Conservation (phyloP, 2,329 filamentous ascomycete genomes). For the Lojkania enalia region DNA sequence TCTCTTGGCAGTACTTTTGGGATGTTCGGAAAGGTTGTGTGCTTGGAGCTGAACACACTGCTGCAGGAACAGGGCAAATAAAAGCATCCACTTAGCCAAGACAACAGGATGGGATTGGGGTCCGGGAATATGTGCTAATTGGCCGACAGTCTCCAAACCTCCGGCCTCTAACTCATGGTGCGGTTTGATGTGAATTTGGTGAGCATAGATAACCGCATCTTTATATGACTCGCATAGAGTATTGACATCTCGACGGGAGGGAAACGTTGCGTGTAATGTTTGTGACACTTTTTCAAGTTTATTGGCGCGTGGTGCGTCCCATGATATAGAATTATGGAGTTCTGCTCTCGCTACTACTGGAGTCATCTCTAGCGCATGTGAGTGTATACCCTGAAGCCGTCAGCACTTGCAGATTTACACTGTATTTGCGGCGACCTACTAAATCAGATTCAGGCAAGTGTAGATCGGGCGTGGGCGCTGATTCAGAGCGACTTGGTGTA, state of each 20-base stretch:
- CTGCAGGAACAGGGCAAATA: conserved; percentile 30
- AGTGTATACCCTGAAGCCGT: neutral
- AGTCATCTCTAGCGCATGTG: neutral
- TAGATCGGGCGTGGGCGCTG: neutral
- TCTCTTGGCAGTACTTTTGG: neutral
- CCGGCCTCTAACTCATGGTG: neutral
- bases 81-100: conserved; percentile 34
- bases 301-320: neutral
- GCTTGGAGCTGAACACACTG: conserved; percentile 1
- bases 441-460: neutral
- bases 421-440: too few species aligned
- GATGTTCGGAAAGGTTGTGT: neutral
- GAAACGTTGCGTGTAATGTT: conserved; percentile 19
- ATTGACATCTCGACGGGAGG: conserved; percentile 12
- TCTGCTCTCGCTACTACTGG: neutral
- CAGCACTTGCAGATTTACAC: too few species aligned
- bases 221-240: conserved; percentile 16
- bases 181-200: conserved; percentile 1
- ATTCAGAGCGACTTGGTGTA: neutral
- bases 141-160: neutral
- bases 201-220: conserved; percentile 8
- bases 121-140: conserved; percentile 4
- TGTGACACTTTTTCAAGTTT: neutral
- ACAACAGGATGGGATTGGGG: conserved; percentile 25
- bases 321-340: neutral